Evolutionary conservation across 345 rosid species (phyloP).

Genomic region (Salix brachista): DNA sequence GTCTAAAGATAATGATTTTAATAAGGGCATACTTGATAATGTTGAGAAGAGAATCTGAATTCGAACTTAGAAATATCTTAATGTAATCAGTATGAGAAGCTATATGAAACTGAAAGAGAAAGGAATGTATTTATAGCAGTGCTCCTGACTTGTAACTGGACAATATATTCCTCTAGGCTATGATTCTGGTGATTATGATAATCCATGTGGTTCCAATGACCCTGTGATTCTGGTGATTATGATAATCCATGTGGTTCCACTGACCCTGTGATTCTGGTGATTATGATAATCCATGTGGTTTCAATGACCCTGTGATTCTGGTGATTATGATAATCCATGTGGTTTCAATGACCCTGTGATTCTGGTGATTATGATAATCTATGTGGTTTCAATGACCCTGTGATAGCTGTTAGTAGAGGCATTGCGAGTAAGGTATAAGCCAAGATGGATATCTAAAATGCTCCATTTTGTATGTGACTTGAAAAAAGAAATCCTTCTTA

Average conservation of each 20-base stretch:
- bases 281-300: too few species aligned
- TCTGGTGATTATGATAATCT: neutral
- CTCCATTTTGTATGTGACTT: neutral
- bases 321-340: neutral
- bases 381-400: neutral
- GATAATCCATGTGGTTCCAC: too few species aligned
- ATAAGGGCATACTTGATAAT: neutral
- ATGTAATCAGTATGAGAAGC: too few species aligned
- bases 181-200: neutral
- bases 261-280: too few species aligned
- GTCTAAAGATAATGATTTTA: neutral
- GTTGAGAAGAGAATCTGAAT: neutral
- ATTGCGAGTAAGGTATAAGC: neutral
- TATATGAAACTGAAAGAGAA: too few species aligned
- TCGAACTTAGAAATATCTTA: neutral
- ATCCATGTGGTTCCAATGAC: neutral
- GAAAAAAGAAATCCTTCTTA: neutral
- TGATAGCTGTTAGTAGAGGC: neutral
- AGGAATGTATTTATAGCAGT: neutral
- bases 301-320: neutral
- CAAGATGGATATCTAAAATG: neutral
- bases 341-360: neutral
- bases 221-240: neutral
- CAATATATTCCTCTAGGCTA: neutral
- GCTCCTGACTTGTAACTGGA: neutral